Evolutionary conservation across 768 basidiomycete species (phyloP).

Genomic region (Rhizopogon salebrosus): DNA sequence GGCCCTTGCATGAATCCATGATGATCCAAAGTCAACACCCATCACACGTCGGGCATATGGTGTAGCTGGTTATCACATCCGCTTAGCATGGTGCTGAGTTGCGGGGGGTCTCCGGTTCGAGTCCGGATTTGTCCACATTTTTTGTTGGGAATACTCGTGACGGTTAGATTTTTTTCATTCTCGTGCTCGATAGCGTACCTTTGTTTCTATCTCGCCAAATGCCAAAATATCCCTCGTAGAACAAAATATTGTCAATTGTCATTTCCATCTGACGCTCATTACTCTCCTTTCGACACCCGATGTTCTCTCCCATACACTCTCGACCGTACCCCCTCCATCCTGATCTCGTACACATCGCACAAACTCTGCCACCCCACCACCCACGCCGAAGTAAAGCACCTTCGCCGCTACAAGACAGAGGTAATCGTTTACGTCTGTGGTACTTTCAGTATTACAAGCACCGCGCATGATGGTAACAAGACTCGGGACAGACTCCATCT

Average conservation of each 20-base stretch:
- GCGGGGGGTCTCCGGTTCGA: constrained; percentile 37
- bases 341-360: constrained; percentile 43
- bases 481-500: constrained; percentile 52
- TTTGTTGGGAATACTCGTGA: constrained; percentile 4
- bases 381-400: constrained; percentile 92
- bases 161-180: not conserved
- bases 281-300: constrained; percentile 71
- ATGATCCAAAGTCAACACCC: fast-evolving
- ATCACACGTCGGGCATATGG: constrained; percentile 25
- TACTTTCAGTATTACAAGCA: constrained; percentile 23
- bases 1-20: too few relatives aligned
- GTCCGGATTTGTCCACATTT: constrained; percentile 34
- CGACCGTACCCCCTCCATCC: constrained; percentile 36
- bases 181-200: not conserved
- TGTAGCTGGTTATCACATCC: constrained; percentile 38
- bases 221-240: not conserved
- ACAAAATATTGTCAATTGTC: not conserved
- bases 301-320: constrained; percentile 59
- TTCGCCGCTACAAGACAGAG: constrained; percentile 85
- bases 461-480: constrained; percentile 50
- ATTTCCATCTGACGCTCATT: constrained; percentile 55
- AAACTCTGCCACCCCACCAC: constrained; percentile 81
- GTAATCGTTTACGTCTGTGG: constrained; percentile 8
- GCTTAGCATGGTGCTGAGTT: constrained; percentile 29
- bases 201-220: not conserved